phyloP scores from a whole-genome alignment of 768 basidiomycete species.

The Rhodotorula diobovata region DNA sequence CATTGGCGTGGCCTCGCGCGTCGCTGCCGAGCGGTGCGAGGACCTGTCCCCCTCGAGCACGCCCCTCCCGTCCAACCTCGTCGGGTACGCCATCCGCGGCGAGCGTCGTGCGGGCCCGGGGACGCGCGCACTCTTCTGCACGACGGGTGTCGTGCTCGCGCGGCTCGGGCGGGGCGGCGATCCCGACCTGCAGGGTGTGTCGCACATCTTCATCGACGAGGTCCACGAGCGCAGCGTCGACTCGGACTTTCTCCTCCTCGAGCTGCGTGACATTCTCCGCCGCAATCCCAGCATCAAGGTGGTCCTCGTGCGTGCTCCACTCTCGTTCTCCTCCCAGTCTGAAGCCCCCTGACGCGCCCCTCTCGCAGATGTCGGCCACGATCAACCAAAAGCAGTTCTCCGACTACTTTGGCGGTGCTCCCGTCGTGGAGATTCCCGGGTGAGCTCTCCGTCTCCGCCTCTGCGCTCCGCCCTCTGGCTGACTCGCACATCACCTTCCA shows the following conservation, averaged over 20 bases:
- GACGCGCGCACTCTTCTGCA: constrained; percentile 81
- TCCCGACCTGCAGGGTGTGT: constrained; percentile 59
- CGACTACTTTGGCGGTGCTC: constrained; percentile 74
- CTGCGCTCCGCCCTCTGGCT: neutral
- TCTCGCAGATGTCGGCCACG: constrained; percentile 75
- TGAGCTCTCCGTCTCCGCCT: constrained; percentile 46
- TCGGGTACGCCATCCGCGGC: constrained; percentile 85
- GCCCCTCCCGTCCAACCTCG: constrained; percentile 54
- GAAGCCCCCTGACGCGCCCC: neutral
- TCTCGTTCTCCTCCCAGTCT: neutral
- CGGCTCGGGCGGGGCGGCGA: constrained; percentile 68
- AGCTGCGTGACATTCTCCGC: constrained; percentile 69
- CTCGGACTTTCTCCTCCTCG: constrained; percentile 79
- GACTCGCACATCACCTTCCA: neutral
- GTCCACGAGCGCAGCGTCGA: constrained; percentile 91
- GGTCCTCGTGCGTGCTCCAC: constrained; percentile 51
- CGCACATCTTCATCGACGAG: constrained; percentile 87
- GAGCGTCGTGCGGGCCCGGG: constrained; percentile 64
- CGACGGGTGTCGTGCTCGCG: constrained; percentile 85
- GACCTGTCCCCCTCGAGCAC: constrained; percentile 48
- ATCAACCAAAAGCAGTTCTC: constrained; percentile 84
- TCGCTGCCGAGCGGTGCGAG: constrained; percentile 64
- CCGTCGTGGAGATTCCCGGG: constrained; percentile 77
- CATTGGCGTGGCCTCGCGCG: constrained; percentile 78
- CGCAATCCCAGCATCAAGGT: constrained; percentile 67